Evolutionary conservation across 495 filamentous ascomycete species (phyloP).

Genomic region (Penicilliopsis zonata): DNA sequence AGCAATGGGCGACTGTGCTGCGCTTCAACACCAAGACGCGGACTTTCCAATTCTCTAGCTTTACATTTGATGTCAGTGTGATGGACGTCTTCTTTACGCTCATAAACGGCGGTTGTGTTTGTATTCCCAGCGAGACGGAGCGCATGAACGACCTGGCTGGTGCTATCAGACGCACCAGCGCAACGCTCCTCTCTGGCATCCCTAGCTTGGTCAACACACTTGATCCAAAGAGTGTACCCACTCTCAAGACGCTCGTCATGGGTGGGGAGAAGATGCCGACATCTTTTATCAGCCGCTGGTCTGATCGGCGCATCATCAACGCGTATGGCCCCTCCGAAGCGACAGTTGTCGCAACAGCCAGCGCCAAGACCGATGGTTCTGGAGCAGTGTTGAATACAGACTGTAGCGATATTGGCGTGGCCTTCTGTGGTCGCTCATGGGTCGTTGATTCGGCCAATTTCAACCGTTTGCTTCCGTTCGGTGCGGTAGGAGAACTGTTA

Average conservation of each 20-base stretch:
- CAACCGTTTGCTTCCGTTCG: constrained; percentile 45
- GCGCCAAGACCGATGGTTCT: constrained; percentile 22
- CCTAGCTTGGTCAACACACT: constrained; percentile 36
- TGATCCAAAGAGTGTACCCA: constrained; percentile 34
- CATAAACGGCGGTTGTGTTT: constrained; percentile 50
- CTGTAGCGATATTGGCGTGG: constrained; percentile 25
- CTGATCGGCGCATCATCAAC: constrained; percentile 32
- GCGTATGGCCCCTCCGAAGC: constrained; percentile 45
- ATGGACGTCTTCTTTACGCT: constrained; percentile 56
- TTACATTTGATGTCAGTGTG: constrained; percentile 56
- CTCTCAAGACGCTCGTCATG: constrained; percentile 33
- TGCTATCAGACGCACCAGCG: constrained; percentile 27
- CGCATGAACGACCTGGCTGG: constrained; percentile 34
- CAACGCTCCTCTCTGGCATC: constrained; percentile 25
- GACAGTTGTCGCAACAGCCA: constrained; percentile 31
- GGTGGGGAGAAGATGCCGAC: constrained; percentile 46
- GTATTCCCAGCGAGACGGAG: constrained; percentile 49
- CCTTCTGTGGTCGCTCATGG: constrained; percentile 36
- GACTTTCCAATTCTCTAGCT: constrained; percentile 57
- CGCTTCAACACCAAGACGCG: constrained; percentile 38
- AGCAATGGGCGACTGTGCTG: constrained; percentile 24
- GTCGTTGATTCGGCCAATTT: constrained; percentile 47
- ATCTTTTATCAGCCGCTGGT: constrained; percentile 29
- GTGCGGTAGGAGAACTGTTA: constrained; percentile 51
- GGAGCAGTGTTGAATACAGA: constrained; percentile 33